A percentile compares a stretch with the other conserved stretches of the same genome.
phyloP scores from a whole-genome alignment of 257 asterid genomes.

The Gentiana straminea region DNA sequence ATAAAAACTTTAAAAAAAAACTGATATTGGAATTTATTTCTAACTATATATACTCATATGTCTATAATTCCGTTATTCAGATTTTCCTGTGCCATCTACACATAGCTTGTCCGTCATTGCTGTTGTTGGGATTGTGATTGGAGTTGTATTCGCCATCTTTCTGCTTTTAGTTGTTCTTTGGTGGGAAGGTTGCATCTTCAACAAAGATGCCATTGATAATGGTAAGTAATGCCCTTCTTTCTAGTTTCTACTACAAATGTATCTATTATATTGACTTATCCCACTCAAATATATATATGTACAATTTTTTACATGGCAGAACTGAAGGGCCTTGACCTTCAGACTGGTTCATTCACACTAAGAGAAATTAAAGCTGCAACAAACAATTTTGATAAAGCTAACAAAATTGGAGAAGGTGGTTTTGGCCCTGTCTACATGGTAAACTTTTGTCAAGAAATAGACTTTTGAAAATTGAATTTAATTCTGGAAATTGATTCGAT shows the following conservation, averaged over 20 bases:
- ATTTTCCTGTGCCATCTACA: constrained; percentile 33
- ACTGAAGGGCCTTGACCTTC: constrained; percentile 29
- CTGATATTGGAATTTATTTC: background rate
- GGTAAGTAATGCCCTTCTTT: constrained; percentile 25
- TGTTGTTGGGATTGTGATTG: constrained; percentile 41
- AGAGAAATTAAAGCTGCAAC: constrained; percentile 70
- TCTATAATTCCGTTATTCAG: constrained; percentile 21
- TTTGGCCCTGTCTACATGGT: constrained; percentile 78
- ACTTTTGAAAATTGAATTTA: background rate
- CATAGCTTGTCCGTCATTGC: constrained; percentile 31
- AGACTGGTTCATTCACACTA: constrained; percentile 50
- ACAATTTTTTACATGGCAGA: constrained; percentile 3
- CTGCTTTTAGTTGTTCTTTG: constrained; percentile 36
- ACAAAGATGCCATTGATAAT: constrained; percentile 18
- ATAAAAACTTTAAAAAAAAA: background rate
- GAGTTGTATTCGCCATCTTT: constrained; percentile 19
- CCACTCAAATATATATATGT: background rate
- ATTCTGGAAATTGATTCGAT: constrained; percentile 5
- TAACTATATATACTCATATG: background rate
- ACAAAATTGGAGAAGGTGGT: constrained; percentile 81
- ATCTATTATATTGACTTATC: no score
- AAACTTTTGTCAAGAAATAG: background rate
- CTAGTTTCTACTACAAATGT: background rate
- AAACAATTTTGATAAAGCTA: constrained; percentile 47
- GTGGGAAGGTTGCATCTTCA: constrained; percentile 44